phyloP scores from a whole-genome alignment of 371 early-diverging fungal genomes.

The Rhizopus stolonifer region DNA sequence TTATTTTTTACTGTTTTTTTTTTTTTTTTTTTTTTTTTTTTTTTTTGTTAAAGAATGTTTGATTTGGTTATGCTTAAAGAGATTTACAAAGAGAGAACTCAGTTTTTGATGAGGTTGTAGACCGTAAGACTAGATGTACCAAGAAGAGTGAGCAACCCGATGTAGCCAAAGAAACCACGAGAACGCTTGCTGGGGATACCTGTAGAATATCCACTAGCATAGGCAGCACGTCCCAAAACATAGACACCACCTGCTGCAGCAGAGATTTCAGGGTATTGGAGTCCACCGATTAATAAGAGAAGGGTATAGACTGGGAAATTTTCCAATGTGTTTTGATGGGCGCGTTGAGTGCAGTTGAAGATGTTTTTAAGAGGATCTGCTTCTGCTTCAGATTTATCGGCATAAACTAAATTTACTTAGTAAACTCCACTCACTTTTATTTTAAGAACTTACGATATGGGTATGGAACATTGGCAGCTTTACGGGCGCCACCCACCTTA shows the following conservation, averaged over 20 bases:
- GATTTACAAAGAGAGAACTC: too few species aligned
- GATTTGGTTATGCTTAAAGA: too few species aligned
- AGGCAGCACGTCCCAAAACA: constrained; percentile 50
- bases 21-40: too few species aligned
- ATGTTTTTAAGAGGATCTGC: constrained; percentile 56
- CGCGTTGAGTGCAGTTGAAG: constrained; percentile 73
- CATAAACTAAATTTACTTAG: constrained; percentile 43
- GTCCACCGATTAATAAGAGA: constrained; percentile 46
- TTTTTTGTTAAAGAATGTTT: too few species aligned
- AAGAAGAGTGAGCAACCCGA: constrained; percentile 47
- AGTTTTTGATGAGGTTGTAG: constrained; percentile 24
- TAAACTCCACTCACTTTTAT: background rate
- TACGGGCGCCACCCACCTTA: constrained; percentile 58
- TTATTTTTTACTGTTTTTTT: too few species aligned
- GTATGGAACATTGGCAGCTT: constrained; percentile 59
- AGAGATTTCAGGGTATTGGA: constrained; percentile 54
- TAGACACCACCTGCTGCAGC: constrained; percentile 51
- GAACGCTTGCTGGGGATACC: constrained; percentile 56
- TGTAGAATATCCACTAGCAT: constrained; percentile 49
- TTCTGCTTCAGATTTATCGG: constrained; percentile 58
- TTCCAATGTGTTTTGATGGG: constrained; percentile 59
- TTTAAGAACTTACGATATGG: constrained; percentile 53
- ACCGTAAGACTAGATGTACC: constrained; percentile 32
- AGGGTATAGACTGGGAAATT: constrained; percentile 32
- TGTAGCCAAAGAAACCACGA: constrained; percentile 40